Evolutionary conservation across 2,329 filamentous ascomycete genomes (phyloP), one percentile per base, ranked within the genome.

Genomic region (Fusarium continuum): DNA sequence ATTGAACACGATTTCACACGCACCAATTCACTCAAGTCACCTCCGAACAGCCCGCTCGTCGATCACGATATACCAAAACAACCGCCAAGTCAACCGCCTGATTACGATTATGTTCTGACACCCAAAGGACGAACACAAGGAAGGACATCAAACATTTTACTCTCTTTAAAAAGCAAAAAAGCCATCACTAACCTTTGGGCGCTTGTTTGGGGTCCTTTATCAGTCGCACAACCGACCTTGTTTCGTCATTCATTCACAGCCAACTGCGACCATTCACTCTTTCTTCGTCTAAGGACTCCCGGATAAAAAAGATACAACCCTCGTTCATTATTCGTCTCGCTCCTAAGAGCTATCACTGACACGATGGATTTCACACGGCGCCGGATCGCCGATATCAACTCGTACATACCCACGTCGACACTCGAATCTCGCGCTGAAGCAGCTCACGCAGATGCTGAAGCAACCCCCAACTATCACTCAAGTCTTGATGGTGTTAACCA

Each of bases 401-500:
- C 73, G 50, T 61, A 74, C 26, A 55, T 68, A 35, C 68, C 74
- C 44, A 74, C 74, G 19, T 70, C 72, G 41, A 76, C 74, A 17
- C 65, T 77, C 48, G 57, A 74, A 46, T 50, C 58, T 47, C 71
- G 73, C 55, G 72, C 67, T 50, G 66, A 69, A 34, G 70, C 67
- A 29, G 61, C 72, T 20, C 44, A 68, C 35, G 60, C 67, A 56
- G 70, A 71, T 57, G 69, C 73, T 61, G 70, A 74, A 41, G 72
- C 80, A 19, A 83, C 88, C 55, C 79, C 82, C 13, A 82, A 83
- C 16, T 89, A 81, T 72, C 79, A 82, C 67, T 82, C 81, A 26
- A 79, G 78, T 40, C 80, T 89, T 59, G 83, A 82, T 67, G 87
- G 87, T 50, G 86, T 89, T 62, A 83, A 87, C 67, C 85, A 88